Conservation (phyloP, 441 rosid species). For the Flueggea neowawraea region DNA sequence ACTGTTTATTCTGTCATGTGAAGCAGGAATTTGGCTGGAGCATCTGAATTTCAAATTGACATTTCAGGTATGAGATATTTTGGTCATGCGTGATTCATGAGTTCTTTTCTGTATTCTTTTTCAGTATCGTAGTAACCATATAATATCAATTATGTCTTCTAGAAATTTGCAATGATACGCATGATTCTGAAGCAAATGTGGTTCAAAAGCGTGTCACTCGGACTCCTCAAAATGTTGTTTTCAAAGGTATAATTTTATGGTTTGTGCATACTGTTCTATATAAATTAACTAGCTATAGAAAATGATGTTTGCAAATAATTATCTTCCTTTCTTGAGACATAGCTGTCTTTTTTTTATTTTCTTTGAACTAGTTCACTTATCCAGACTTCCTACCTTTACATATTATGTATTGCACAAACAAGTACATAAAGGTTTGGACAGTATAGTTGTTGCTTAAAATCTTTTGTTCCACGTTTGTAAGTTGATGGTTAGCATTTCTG, state of each 20-base stretch:
- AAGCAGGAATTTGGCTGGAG: conserved; percentile 50
- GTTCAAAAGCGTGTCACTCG: conserved; percentile 47
- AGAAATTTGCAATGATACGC: conserved; percentile 59
- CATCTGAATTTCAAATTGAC: conserved; percentile 67
- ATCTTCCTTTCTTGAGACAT: too few species aligned
- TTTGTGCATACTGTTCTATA: too few species aligned
- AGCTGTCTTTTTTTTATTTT: neutral
- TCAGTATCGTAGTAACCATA: neutral
- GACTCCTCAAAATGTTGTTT: conserved; percentile 57
- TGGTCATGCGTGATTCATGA: neutral
- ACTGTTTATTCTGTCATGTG: conserved; percentile 22
- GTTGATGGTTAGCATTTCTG: too few species aligned
- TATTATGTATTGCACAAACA: too few species aligned
- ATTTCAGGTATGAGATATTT: conserved; percentile 48
- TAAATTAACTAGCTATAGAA: too few species aligned
- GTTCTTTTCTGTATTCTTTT: neutral
- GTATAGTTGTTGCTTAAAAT: too few species aligned
- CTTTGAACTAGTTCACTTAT: neutral
- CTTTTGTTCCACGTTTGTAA: too few species aligned
- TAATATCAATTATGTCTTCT: conserved; percentile 20
- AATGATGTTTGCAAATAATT: too few species aligned
- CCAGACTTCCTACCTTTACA: too few species aligned
- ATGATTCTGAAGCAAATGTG: conserved; percentile 32
- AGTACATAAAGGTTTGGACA: too few species aligned
- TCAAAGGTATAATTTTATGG: conserved; percentile 48